Evolutionary conservation across 345 rosid genomes (phyloP), one percentile per base, ranked within the genome.

Genomic region (Gossypium ekmanianum): DNA sequence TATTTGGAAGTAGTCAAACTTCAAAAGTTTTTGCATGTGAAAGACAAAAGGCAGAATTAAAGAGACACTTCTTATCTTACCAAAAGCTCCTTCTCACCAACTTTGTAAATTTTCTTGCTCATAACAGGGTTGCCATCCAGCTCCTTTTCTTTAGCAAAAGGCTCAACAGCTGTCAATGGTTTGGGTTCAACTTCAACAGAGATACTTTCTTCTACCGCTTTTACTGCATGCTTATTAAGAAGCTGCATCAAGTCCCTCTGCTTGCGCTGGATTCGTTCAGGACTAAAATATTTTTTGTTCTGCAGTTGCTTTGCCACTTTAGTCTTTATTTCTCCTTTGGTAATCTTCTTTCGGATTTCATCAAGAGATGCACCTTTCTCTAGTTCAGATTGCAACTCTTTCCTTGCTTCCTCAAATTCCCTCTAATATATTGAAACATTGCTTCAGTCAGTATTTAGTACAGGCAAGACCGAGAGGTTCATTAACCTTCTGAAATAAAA

Each of bases 221-320:
- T 85, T 76, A 84, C 81, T 51, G 57, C 68, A 75, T 85, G 64
- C 84, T 88, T 89, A 75, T 74, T 82, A 61, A 95, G 73, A 80
- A 93, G 84, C 82, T 89, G 89, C 85, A 76, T 82, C 50, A 88
- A 76, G 78, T 93, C 98, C 79, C 93, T 87, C 77, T 77, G 77
- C 83, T 88, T 85, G 76, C 99, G 94, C 87, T 89, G 92, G 78
- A 93, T 87, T 78, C 86, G 89, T 74, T 85, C 91, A 51, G 18
- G 70, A 27, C 76, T 77, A 71, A 74, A 88, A 78, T 83, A 61
- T 18, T 77, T 79, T 83, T 82, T 83, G 3, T 51, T 78, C 81
- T 82, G 65, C 62, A 69, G 75, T 68, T 82, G 83, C 58, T 74
- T 77, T 61, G 82, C 65, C 67, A 76, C 82, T 69, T 66, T 66